Percentiles rank a stretch among this genome's conserved stretches.
phyloP scores from a whole-genome alignment of 106 monocot genomes.

The Cymbidium sinense region DNA sequence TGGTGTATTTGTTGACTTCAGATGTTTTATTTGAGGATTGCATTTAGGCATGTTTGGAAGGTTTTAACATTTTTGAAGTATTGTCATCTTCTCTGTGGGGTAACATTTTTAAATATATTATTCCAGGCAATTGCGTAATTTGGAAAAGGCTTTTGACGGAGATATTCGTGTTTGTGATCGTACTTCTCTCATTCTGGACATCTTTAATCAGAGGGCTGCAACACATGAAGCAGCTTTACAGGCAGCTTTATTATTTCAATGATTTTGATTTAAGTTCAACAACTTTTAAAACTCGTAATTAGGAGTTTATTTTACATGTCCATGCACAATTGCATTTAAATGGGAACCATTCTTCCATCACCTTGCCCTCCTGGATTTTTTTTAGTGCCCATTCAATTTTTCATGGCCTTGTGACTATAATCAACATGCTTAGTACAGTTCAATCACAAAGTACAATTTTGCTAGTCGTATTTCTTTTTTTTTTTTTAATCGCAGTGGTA shows the following conservation, averaged over 20 bases:
- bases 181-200: conserved; percentile 97
- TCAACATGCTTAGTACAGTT: background rate
- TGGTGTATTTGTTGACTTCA: background rate
- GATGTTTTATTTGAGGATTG: background rate
- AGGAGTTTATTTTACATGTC: background rate
- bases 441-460: background rate
- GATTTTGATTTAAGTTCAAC: background rate
- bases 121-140: conserved; percentile 85
- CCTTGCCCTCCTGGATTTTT: background rate
- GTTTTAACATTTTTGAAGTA: background rate
- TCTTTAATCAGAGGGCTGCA: conserved; percentile 96
- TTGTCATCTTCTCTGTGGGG: background rate
- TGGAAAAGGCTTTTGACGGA: conserved; percentile 93
- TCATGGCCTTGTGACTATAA: background rate
- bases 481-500: background rate
- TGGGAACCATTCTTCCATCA: background rate
- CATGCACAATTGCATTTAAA: background rate
- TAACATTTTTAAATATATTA: background rate
- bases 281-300: background rate
- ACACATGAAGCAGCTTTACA: conserved; percentile 98
- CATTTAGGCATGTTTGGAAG: background rate
- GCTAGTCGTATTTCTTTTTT: too few relatives aligned
- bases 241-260: conserved; percentile 24
- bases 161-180: conserved; percentile 94
- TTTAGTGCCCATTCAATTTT: background rate